A percentile compares a stretch with the other conserved stretches of the same genome.
Conservation (phyloP, 139 green algal species). For the Volvox reticuliferus region DNA sequence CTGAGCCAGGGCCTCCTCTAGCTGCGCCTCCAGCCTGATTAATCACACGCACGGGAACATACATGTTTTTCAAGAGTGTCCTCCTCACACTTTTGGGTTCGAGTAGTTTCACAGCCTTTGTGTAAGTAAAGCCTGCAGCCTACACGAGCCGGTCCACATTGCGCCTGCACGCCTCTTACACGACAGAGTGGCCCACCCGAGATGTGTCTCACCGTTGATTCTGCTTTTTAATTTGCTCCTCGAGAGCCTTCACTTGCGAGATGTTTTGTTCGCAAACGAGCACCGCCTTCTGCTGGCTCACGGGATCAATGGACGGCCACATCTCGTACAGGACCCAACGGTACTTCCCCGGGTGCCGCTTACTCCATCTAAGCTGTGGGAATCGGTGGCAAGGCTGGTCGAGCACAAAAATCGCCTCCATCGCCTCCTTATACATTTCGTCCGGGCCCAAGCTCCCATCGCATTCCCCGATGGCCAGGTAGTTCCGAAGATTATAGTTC, state of each 20-base stretch:
- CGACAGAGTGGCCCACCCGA: too few species aligned
- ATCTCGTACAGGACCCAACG: constrained; percentile 78
- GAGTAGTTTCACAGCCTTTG: too few species aligned
- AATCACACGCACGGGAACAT: too few species aligned
- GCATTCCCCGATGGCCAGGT: constrained; percentile 67
- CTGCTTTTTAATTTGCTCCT: constrained; percentile 71
- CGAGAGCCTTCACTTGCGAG: constrained; percentile 71
- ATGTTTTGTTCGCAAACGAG: constrained; percentile 78
- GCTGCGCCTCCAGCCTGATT: constrained; percentile 60
- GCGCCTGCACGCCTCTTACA: too few species aligned
- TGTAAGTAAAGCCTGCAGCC: too few species aligned
- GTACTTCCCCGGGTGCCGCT: constrained; percentile 70
- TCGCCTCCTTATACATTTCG: constrained; percentile 61
- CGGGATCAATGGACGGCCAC: constrained; percentile 70
- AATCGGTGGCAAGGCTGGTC: constrained; percentile 66
- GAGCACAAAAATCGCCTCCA: constrained; percentile 60
- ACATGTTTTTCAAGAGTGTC: too few species aligned
- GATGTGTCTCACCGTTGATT: constrained; percentile 56
- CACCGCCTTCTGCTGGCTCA: constrained; percentile 60
- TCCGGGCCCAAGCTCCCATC: constrained; percentile 57
- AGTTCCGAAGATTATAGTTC: constrained; percentile 65
- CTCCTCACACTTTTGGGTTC: too few species aligned
- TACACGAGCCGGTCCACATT: too few species aligned
- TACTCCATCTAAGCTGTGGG: constrained; percentile 70
- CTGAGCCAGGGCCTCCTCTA: constrained; percentile 64